Conservation (phyloP, 331 rosid species). For the Acacia concinna region DNA sequence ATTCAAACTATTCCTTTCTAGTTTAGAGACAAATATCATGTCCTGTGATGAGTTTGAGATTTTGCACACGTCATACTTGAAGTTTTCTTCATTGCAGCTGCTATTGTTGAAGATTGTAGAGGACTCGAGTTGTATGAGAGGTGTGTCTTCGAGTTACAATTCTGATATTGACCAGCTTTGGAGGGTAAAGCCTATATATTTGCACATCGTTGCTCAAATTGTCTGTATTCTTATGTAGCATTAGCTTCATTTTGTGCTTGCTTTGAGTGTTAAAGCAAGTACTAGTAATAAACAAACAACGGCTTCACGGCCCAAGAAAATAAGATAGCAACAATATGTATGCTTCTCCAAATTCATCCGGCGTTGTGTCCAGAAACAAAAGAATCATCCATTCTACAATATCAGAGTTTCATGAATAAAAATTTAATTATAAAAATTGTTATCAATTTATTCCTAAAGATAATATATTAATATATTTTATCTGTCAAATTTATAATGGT, state of each 20-base stretch:
- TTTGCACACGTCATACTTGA: constrained; percentile 6
- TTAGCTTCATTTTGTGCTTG: not conserved
- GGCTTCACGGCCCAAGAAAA: too few species aligned
- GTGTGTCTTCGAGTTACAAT: constrained; percentile 31
- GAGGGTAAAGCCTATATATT: constrained; percentile 50
- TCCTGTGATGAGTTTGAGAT: constrained; percentile 18
- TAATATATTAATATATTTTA: too few species aligned
- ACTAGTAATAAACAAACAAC: too few species aligned
- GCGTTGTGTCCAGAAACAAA: too few species aligned
- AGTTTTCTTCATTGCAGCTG: constrained; percentile 50
- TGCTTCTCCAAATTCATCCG: too few species aligned
- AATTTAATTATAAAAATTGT: too few species aligned
- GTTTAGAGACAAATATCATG: constrained; percentile 4
- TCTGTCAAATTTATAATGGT: too few species aligned
- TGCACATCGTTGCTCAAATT: not conserved
- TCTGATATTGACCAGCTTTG: constrained; percentile 40
- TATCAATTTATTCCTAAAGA: too few species aligned
- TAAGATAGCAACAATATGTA: too few species aligned
- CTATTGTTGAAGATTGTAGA: constrained; percentile 56
- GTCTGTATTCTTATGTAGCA: not conserved
- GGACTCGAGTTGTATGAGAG: constrained; percentile 34
- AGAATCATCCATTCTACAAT: too few species aligned
- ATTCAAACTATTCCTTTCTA: not conserved
- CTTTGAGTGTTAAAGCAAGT: too few species aligned
- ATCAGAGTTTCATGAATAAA: too few species aligned